A percentile compares a stretch with the other conserved stretches of the same genome.
phyloP scores from a whole-genome alignment of 208 protist species.

The Trypanosoma congolense region DNA sequence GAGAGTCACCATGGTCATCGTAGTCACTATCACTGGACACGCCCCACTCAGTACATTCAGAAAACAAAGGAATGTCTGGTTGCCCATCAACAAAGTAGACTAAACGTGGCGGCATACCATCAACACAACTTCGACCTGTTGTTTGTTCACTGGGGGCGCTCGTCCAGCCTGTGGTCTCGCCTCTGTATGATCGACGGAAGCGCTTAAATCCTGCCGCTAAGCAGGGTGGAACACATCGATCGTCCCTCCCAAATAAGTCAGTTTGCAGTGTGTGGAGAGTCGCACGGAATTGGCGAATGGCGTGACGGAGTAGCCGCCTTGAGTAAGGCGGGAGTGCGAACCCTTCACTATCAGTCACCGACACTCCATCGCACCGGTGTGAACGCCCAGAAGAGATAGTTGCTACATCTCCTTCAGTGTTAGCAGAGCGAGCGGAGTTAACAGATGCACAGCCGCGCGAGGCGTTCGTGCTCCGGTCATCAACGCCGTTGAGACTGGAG shows the following conservation, averaged over 20 bases:
- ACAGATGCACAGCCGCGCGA: slow-evolving; percentile 7
- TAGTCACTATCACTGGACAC: slow-evolving; percentile 13
- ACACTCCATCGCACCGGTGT: background rate
- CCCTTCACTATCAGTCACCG: background rate
- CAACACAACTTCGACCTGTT: background rate
- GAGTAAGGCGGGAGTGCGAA: slow-evolving; percentile 1
- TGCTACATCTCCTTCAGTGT: background rate
- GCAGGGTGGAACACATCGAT: background rate
- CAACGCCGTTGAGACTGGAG: background rate
- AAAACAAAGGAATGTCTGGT: slow-evolving; percentile 2
- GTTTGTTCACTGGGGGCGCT: background rate
- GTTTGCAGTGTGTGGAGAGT: slow-evolving; percentile 10
- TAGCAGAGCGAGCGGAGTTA: slow-evolving; percentile 2
- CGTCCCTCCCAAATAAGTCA: slow-evolving; percentile 6
- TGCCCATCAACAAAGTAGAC: slow-evolving; percentile 1
- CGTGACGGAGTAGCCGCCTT: slow-evolving; percentile 7
- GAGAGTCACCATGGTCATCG: background rate
- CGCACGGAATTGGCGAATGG: slow-evolving; percentile 10
- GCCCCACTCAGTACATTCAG: slow-evolving; percentile 4
- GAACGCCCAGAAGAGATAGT: background rate
- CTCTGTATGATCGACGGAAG: background rate
- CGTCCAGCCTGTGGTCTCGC: background rate
- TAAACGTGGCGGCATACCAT: background rate
- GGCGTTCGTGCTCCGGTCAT: slow-evolving; percentile 14
- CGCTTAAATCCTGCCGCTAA: slow-evolving; percentile 10